Base-by-base conservation (phyloP, 2,329 filamentous ascomycete genomes). In the Fusarium sp. region DNA sequence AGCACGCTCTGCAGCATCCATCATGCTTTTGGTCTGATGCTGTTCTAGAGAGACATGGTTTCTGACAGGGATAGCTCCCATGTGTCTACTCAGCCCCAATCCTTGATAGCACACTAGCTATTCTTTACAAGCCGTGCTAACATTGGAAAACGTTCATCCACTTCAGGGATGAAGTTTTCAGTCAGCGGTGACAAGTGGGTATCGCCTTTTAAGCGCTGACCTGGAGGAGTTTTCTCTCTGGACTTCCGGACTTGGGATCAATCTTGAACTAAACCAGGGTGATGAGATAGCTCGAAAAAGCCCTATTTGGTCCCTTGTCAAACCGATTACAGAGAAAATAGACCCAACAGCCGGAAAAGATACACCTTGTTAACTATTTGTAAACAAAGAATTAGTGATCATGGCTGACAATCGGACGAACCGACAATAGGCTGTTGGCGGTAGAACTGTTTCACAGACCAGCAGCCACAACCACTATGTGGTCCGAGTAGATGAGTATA, bases 21-120 rank as follows among this genome's bases (percentile, higher is more conserved):
- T 58, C 55, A 56, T 53, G 42, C 49, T 54, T 51, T 44, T 42
- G 56, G 50, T 50, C 65, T 67, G 68, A 47, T 45, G 37, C 34
- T 33, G 44, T 45, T 54, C 36, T 47, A 33, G 38, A 54, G 40
- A 53, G 65, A 46, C 31, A 55, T 54, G 40, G 10, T 15, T 36
- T 42, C 28, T 31, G 34, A 59, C 47, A 45, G 26, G 67, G 62
- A 49, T 62, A 30, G 55, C 38, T 50, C 16, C 16, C 42, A 47
- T 51, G 45, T 44, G 28, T 53, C 60, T 58, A 23, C 67, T 70
- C 57, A 70, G 67, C 67, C 67, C 64, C 67, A 60, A 53, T 37
- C 45, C 41, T 54, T 41, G 33, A 23, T 50, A 63, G 50, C 34
- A 33, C 38, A 31, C 49, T 53, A 53, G 26, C 49, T 45, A 28